These are phyloP conservation scores for Penicillium flavigenum DNA, from an alignment of 495 filamentous ascomycete species.

Conservation along the genomic window DNA sequence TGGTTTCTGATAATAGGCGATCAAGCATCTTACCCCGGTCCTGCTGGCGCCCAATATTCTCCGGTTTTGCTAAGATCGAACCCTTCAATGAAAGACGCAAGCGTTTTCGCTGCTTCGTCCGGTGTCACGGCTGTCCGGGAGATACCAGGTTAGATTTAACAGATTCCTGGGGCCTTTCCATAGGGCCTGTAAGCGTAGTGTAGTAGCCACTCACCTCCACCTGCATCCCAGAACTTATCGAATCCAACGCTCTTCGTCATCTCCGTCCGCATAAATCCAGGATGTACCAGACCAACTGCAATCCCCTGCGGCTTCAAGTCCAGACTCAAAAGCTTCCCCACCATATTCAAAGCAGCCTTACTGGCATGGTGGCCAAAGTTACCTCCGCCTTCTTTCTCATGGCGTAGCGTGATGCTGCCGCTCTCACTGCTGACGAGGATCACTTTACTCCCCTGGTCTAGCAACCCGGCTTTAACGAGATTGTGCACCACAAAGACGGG, in stretches of 20 bases:
- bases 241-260: constrained; percentile 71
- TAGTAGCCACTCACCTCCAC: constrained; percentile 52
- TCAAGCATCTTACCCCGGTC: constrained; percentile 51
- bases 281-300: constrained; percentile 66
- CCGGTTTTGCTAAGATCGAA: constrained; percentile 67
- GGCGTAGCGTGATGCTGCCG: constrained; percentile 65
- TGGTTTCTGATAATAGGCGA: background rate
- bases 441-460: constrained; percentile 56
- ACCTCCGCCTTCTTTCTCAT: constrained; percentile 66
- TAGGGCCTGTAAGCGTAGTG: background rate
- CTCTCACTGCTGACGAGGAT: constrained; percentile 67
- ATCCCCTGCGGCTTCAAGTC: constrained; percentile 64
- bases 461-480: constrained; percentile 53
- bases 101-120: constrained; percentile 60
- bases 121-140: constrained; percentile 58
- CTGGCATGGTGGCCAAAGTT: constrained; percentile 73
- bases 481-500: constrained; percentile 65
- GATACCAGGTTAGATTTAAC: constrained; percentile 8
- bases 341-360: constrained; percentile 75
- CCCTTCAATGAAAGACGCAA: constrained; percentile 58
- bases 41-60: constrained; percentile 70
- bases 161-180: background rate
- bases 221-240: constrained; percentile 67
- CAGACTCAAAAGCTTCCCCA: constrained; percentile 65
- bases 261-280: constrained; percentile 74